Percentiles rank a stretch among this genome's conserved stretches.
Evolutionary conservation across 257 asterid genomes (phyloP).

Genomic region (Perilla frutescens): DNA sequence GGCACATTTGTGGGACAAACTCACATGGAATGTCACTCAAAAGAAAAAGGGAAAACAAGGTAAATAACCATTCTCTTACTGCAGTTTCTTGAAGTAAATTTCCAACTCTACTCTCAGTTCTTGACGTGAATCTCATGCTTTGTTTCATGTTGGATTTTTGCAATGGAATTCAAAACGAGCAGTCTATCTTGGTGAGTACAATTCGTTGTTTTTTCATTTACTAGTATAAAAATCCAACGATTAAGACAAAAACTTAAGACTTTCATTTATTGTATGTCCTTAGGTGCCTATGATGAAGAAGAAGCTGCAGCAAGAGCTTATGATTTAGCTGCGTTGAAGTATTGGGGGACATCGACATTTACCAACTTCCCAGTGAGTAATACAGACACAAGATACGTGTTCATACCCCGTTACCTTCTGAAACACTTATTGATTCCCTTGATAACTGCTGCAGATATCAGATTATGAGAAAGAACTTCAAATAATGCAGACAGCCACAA

Average conservation of each 20-base stretch:
- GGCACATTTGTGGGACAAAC: constrained; percentile 76
- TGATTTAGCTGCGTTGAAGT: constrained; percentile 60
- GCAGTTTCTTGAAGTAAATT: background rate
- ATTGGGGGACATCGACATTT: constrained; percentile 60
- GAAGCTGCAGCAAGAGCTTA: constrained; percentile 69
- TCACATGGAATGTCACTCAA: constrained; percentile 64
- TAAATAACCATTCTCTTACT: constrained; percentile 17
- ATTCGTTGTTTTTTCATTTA: background rate
- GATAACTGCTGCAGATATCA: constrained; percentile 39
- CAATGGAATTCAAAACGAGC: constrained; percentile 23
- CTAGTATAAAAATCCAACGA: background rate
- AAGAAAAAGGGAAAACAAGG: constrained; percentile 72
- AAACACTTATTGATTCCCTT: constrained; percentile 1
- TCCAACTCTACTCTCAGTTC: constrained; percentile 8
- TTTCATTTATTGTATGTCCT: background rate
- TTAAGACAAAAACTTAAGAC: background rate
- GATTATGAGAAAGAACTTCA: constrained; percentile 46
- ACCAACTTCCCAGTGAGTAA: constrained; percentile 53
- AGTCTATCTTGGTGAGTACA: constrained; percentile 51
- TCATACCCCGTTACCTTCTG: background rate
- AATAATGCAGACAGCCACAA: constrained; percentile 49
- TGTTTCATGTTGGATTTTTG: constrained; percentile 26
- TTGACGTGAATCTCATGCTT: constrained; percentile 27
- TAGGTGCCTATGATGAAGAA: constrained; percentile 62
- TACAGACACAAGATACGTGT: background rate